Base-by-base conservation (phyloP, 129 eudicot species). In the Smallanthus sonchifolius region DNA sequence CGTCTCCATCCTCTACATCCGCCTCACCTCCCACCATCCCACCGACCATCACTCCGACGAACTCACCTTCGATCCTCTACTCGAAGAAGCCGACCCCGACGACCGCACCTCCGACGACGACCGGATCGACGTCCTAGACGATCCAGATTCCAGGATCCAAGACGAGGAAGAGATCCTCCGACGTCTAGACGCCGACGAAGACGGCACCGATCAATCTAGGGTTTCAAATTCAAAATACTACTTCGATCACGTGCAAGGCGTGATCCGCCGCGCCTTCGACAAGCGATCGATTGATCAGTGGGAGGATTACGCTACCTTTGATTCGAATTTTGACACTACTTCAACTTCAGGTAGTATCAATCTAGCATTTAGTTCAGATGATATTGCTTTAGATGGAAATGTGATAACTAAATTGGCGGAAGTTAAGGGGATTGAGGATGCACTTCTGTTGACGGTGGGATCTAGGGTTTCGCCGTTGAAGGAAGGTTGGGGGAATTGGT, bases 401-500 rank as follows among this genome's bases (percentile, higher is more conserved):
- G 83, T 88, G 67, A 73, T 96, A 80, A 79, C 79, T 66, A 94
- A 86, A 61, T 19, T 88, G 66, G 78, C 74, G 10, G 77, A 86
- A 65, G 83, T 86, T 47, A 81, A 51, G 59, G 86, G 85, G 15
- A 61, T 94, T 39, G 98, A 94, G 74, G 98, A 94, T 80, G 96
- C 89, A 2, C 79, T 94, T 8, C 42, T 94, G 83, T 79, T 94
- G 77, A 93, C 82, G 55, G 76, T 85, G 4, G 88, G 84, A 20
- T 10, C 35, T 48, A 71, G 84, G 77, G 85, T 71, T 82, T 94
- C 98, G 0, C 86, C 86, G 0, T 77, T 94, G 73, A 85, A 96
- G 67, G 93, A 90, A 63, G 98, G 97, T 5, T 94, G 98, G 98
- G 98, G 97, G 30, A 76, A 70, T 37, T 94, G 98, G 98, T 94